These are phyloP conservation scores for Quercus rubra DNA, from an alignment of 306 rosid species.

Conservation along the genomic window DNA sequence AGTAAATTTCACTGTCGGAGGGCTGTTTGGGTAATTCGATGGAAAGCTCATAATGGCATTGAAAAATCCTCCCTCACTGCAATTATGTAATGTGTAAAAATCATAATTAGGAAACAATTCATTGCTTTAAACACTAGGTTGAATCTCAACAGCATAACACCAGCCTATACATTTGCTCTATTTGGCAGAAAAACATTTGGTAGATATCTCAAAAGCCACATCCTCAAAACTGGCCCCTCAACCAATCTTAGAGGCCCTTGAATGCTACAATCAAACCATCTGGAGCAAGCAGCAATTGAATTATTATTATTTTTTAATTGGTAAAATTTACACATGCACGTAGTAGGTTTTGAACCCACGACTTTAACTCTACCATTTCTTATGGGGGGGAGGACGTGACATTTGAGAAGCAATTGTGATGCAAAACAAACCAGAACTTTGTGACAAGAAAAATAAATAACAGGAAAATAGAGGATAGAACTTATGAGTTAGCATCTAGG, in stretches of 20 bases:
- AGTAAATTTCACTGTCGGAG: constrained; percentile 83
- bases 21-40: constrained; percentile 89
- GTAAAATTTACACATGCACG: no score
- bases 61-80: constrained; percentile 95
- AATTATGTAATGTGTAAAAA: constrained; percentile 18
- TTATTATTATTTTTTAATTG: no score
- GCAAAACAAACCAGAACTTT: no score
- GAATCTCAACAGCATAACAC: not conserved
- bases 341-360: no score
- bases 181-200: not conserved
- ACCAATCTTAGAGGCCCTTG: not conserved
- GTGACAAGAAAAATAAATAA: no score
- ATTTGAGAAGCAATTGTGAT: no score
- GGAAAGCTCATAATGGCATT: constrained; percentile 97
- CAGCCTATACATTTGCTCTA: not conserved
- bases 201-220: not conserved
- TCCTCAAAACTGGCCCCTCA: not conserved
- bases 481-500: no score
- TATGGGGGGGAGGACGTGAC: no score
- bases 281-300: no score
- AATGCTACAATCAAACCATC: no score
- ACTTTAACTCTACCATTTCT: no score
- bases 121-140: not conserved
- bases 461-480: no score
- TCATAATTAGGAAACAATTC: not conserved